These are phyloP conservation scores for Termitomyces heimii DNA, from an alignment of 768 basidiomycete genomes.

Conservation along the genomic window DNA sequence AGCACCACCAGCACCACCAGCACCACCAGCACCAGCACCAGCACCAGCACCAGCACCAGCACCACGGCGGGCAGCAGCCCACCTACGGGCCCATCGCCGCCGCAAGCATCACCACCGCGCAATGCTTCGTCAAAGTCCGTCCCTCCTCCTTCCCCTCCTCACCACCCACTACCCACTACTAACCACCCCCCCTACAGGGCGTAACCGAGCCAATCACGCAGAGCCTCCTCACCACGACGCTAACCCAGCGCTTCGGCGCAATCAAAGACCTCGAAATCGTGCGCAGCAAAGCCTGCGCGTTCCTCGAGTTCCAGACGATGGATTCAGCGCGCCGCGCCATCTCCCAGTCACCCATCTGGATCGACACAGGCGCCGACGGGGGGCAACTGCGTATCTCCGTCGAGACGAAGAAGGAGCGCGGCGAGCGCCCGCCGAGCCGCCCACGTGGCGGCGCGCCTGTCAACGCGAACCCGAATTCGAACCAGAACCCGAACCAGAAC, in stretches of 20 bases:
- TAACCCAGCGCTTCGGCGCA: constrained; percentile 66
- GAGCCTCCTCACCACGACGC: constrained; percentile 37
- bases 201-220: constrained; percentile 64
- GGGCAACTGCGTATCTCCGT: constrained; percentile 58
- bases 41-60: constrained; percentile 33
- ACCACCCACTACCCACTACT: background rate
- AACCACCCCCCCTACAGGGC: constrained; percentile 24
- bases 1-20: background rate
- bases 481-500: too few relatives aligned
- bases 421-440: constrained; percentile 64
- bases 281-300: constrained; percentile 85
- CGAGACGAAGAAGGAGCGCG: constrained; percentile 89
- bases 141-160: background rate
- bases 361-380: constrained; percentile 57
- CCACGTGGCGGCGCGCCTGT: constrained; percentile 59
- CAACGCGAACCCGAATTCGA: constrained; percentile 10
- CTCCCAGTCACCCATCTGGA: constrained; percentile 62
- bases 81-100: constrained; percentile 47
- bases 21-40: constrained; percentile 17
- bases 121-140: constrained; percentile 90
- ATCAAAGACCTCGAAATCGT: constrained; percentile 89
- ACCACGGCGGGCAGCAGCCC: constrained; percentile 12
- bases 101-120: constrained; percentile 56
- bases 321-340: constrained; percentile 88
- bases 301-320: constrained; percentile 79